Base-by-base conservation (phyloP, 768 basidiomycete genomes). In the Pleurotus pulmonarius region DNA sequence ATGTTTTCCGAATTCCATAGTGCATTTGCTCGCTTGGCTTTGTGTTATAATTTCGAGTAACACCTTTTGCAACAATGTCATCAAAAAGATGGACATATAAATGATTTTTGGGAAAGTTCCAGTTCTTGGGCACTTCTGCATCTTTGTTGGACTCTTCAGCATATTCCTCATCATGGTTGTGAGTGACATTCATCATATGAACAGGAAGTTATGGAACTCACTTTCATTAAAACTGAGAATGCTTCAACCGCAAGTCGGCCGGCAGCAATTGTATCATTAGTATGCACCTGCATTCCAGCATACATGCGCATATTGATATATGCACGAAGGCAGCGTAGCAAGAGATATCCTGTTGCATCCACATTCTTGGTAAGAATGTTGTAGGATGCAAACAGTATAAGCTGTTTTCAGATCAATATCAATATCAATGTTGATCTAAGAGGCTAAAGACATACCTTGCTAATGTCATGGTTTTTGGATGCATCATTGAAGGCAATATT, bases 81-180 rank as follows among this genome's bases (percentile, higher is more conserved):
- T 55, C 53, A 24, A 73, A 65, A 0, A 70, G 46, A 49, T 78
- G 74, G 3, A 59, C 53, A 46, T 72, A 69, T 1, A 62, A 57
- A 38, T 77, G 75, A 0, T 57, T 48, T 58, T 77, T 76, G 0
- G 69, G 71, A 45, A 73, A 75, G 24, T 72, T 55, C 69, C 70
- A 73, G 16, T 66, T 58, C 61, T 70, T 52, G 13, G 11, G 12
- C 6, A 4, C 18, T n/a, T n/a, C 5, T 5, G 5, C 41, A n/a
- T n/a, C 18, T n/a, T 43, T 20, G 18, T n/a, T 20, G 6, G 5
- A n/a, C 41, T 20, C 18, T 43, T n/a, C 41, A 1, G 18, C 5
- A 6, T 46, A 13, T 46, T 24, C 48, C 48, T 49, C 8, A 26
- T 24, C 34, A 26, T 26, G n/a, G 29, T 29, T 29, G 29, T 29